Conservation (phyloP, 2,329 filamentous ascomycete species). For the Phaeophleospora eucalypticola region DNA sequence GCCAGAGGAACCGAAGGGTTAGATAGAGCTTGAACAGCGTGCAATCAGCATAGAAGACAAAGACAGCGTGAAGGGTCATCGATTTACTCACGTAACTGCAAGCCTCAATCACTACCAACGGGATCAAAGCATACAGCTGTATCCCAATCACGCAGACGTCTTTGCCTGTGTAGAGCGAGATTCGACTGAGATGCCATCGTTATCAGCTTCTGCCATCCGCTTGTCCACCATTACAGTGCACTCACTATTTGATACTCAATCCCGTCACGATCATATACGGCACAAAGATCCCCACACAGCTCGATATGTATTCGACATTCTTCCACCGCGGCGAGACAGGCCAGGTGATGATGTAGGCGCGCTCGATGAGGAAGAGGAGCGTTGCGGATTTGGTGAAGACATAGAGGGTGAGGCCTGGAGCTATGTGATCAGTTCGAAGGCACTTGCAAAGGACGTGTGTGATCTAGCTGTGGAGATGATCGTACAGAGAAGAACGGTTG, state of each 20-base stretch:
- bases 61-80: not conserved
- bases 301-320: slow-evolving; percentile 17
- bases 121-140: slow-evolving; percentile 17
- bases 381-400: slow-evolving; percentile 14
- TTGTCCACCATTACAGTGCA: not conserved
- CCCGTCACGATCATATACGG: slow-evolving; percentile 12
- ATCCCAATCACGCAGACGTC: slow-evolving; percentile 17
- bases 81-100: slow-evolving; percentile 14
- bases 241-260: slow-evolving; percentile 18
- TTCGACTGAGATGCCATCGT: slow-evolving; percentile 9
- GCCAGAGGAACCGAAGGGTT: slow-evolving; percentile 17
- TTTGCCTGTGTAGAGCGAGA: slow-evolving; percentile 13
- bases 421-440: too few relatives aligned
- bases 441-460: too few relatives aligned
- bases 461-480: not conserved
- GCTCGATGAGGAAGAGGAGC: slow-evolving; percentile 20
- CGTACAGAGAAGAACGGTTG: slow-evolving; percentile 15
- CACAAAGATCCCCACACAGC: slow-evolving; percentile 13
- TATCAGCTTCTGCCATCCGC: not conserved
- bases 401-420: slow-evolving; percentile 18
- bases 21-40: slow-evolving; percentile 14
- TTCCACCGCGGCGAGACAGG: slow-evolving; percentile 15
- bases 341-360: slow-evolving; percentile 23
- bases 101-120: slow-evolving; percentile 17
- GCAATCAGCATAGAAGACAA: not conserved